These are phyloP conservation scores for Lasiodiplodia theobromae DNA, from an alignment of 2,329 filamentous ascomycete species.

Conservation along the genomic window DNA sequence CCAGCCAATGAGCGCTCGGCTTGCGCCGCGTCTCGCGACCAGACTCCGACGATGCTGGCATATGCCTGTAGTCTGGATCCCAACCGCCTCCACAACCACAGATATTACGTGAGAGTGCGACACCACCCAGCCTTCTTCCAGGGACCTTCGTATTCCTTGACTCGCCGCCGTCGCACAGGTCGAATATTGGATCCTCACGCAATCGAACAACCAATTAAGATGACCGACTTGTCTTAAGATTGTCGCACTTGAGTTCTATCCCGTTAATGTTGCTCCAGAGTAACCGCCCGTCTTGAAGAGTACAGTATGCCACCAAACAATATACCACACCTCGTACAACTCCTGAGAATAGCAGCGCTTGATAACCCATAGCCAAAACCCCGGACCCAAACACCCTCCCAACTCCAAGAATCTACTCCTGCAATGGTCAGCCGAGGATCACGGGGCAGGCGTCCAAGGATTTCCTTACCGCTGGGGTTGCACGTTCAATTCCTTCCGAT, in stretches of 20 bases:
- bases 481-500: slow-evolving; percentile 24
- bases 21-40: neutral
- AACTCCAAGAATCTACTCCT: slow-evolving; percentile 11
- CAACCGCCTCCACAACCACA: neutral
- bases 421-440: slow-evolving; percentile 14
- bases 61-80: slow-evolving; percentile 19
- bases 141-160: slow-evolving; percentile 10
- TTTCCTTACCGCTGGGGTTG: slow-evolving; percentile 7
- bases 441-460: neutral
- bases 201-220: slow-evolving; percentile 7
- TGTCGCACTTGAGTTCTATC: slow-evolving; percentile 24
- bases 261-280: slow-evolving; percentile 25
- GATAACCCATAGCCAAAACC: neutral
- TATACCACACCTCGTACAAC: slow-evolving; percentile 25
- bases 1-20: slow-evolving; percentile 10
- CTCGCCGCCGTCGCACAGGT: neutral
- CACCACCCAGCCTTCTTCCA: neutral
- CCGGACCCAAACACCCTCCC: slow-evolving; percentile 3
- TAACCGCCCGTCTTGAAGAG: slow-evolving; percentile 13
- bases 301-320: slow-evolving; percentile 26
- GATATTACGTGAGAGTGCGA: slow-evolving; percentile 16
- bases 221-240: slow-evolving; percentile 25
- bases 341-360: slow-evolving; percentile 1
- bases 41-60: slow-evolving; percentile 2
- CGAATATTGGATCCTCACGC: neutral